A percentile compares a stretch with the other conserved stretches of the same genome.
Evolutionary conservation across 306 rosid genomes (phyloP).

Genomic region (Heteromeles arbutifolia): DNA sequence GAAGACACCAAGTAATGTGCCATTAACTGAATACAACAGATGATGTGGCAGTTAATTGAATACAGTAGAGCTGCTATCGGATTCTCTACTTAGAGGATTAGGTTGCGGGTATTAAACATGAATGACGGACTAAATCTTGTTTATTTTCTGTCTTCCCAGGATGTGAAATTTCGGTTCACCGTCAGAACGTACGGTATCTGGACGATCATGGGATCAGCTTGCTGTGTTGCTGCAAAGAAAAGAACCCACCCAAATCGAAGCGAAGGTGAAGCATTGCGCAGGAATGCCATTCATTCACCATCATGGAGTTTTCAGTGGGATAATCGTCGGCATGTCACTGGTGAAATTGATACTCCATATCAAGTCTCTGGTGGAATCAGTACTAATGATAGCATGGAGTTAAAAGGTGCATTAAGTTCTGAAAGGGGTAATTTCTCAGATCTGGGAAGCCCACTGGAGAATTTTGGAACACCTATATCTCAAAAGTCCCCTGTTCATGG

Average conservation of each 20-base stretch:
- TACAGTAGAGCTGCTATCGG: neutral
- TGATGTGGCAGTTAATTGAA: neutral
- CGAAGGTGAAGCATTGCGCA: neutral
- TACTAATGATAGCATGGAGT: neutral
- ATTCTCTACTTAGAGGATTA: neutral
- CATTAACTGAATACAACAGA: neutral
- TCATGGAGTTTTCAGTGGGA: neutral
- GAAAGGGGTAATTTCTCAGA: neutral
- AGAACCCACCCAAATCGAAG: neutral
- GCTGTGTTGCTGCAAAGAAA: neutral
- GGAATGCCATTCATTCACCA: neutral
- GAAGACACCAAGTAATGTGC: neutral
- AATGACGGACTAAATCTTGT: neutral
- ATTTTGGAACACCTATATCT: neutral
- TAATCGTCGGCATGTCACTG: neutral
- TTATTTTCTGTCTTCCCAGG: neutral
- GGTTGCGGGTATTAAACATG: neutral
- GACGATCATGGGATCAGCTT: neutral
- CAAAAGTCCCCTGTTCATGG: neutral
- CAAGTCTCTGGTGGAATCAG: neutral
- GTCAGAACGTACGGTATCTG: neutral
- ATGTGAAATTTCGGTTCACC: neutral
- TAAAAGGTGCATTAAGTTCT: neutral
- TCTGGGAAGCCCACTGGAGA: neutral
- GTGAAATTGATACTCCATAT: neutral